Conservation (phyloP, 768 basidiomycete species). For the Mycena vitilis region DNA sequence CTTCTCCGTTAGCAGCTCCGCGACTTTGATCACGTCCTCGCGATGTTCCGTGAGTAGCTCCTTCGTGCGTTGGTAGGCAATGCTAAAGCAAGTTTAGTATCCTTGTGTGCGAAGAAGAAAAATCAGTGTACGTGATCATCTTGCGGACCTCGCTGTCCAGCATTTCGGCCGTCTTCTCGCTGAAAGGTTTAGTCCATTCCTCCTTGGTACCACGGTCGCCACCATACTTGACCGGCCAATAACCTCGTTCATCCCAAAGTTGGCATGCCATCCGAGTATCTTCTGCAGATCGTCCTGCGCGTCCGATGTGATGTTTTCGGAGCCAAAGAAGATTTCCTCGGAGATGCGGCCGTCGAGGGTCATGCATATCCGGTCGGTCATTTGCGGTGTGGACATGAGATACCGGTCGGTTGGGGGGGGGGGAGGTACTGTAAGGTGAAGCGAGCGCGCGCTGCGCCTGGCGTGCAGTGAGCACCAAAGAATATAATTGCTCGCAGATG, state of each 20-base stretch:
- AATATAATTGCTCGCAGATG: conserved; percentile 6
- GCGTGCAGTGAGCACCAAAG: conserved; percentile 15
- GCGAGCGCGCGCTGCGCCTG: too few species aligned
- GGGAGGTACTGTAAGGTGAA: conserved; percentile 88
- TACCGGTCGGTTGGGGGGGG: conserved; percentile 96
- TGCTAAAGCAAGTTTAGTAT: conserved; percentile 48
- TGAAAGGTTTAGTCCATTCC: conserved; percentile 96
- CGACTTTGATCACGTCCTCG: conserved; percentile 94
- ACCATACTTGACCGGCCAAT: conserved; percentile 98
- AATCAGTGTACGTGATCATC: conserved; percentile 82
- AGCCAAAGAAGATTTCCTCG: conserved; percentile 97
- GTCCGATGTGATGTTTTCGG: conserved; percentile 93
- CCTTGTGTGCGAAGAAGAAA: not conserved
- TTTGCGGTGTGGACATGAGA: conserved; percentile 94
- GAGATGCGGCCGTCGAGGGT: conserved; percentile 97
- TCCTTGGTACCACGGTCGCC: conserved; percentile 87
- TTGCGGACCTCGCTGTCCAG: conserved; percentile 92
- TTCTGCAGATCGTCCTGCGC: conserved; percentile 99
- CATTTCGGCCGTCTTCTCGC: conserved; percentile 96
- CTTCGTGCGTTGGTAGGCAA: conserved; percentile 86
- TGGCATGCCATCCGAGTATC: conserved; percentile 98
- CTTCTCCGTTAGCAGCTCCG: conserved; percentile 89
- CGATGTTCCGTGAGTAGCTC: conserved; percentile 84
- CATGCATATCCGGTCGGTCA: conserved; percentile 97
- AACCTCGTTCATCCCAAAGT: conserved; percentile 95